phyloP scores from a whole-genome alignment of 768 basidiomycete genomes.

The Royoungia palumana region DNA sequence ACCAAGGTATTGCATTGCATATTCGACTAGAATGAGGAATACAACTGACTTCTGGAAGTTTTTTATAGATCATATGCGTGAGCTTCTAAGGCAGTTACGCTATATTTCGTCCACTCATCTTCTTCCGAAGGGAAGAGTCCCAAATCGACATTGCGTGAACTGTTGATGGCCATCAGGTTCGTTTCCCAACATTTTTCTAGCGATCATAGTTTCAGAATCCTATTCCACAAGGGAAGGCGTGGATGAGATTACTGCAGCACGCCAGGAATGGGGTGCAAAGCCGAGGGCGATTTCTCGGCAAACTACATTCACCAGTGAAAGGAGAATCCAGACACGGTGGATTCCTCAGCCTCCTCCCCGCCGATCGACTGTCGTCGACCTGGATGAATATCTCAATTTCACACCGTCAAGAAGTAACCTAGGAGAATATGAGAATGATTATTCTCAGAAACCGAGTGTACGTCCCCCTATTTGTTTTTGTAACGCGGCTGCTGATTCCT shows the following conservation, averaged over 20 bases:
- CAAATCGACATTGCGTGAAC: conserved; percentile 20
- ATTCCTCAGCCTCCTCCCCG: conserved; percentile 4
- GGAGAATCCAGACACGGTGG: conserved; percentile 1
- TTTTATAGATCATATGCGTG: conserved; percentile 27
- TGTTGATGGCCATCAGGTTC: conserved; percentile 25
- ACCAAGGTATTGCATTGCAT: conserved; percentile 12
- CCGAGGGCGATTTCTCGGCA: conserved; percentile 7
- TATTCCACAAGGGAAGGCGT: conserved; percentile 15
- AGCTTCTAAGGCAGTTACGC: neutral
- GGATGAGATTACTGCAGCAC: conserved; percentile 13
- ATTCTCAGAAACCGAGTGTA: conserved; percentile 21
- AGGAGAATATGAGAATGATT: neutral
- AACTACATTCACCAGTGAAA: conserved; percentile 8
- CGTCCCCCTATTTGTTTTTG: neutral
- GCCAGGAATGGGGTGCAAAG: conserved; percentile 8
- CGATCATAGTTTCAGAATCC: neutral
- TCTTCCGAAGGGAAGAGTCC: conserved; percentile 16
- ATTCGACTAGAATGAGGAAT: neutral
- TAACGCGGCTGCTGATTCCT: neutral
- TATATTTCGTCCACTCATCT: neutral
- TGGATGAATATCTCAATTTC: conserved; percentile 2
- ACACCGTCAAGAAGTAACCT: neutral
- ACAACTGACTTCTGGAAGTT: conserved; percentile 18
- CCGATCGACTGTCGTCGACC: conserved; percentile 5
- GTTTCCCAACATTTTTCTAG: neutral